A percentile compares a stretch with the other conserved stretches of the same genome.
Evolutionary conservation across 163 green algal species (phyloP).

Genomic region (Scenedesmus sp.): DNA sequence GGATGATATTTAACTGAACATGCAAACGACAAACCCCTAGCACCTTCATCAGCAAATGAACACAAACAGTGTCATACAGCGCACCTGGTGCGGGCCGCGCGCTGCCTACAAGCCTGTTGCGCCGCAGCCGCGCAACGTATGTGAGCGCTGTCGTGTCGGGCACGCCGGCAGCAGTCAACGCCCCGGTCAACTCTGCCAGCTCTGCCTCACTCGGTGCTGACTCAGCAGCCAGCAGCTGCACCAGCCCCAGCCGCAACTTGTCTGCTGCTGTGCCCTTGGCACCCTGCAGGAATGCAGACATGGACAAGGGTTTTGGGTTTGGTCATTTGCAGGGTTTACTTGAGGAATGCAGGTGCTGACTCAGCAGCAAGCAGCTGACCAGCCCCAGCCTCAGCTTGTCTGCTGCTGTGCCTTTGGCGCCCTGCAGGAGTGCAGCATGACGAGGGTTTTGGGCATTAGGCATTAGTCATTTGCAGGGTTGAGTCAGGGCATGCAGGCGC

Average conservation of each 20-base stretch:
- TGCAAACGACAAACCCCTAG: neutral
- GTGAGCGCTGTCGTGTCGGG: conserved; percentile 81
- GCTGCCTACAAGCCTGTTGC: conserved; percentile 62
- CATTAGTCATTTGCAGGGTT: neutral
- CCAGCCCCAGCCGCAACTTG: conserved; percentile 92
- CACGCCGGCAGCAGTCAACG: conserved; percentile 70
- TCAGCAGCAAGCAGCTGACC: conserved; percentile 85
- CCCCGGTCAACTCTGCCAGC: conserved; percentile 69
- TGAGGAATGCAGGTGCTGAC: neutral
- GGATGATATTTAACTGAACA: neutral
- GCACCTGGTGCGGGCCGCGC: neutral
- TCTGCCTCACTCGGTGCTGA: conserved; percentile 70
- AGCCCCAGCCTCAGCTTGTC: conserved; percentile 96
- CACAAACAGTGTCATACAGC: neutral
- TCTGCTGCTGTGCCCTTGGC: conserved; percentile 81
- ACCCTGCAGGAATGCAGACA: conserved; percentile 44
- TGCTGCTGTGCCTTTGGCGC: conserved; percentile 71
- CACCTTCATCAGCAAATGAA: neutral
- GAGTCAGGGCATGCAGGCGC: neutral
- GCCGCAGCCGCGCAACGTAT: conserved; percentile 92
- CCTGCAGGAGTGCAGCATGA: conserved; percentile 53
- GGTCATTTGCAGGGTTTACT: neutral
- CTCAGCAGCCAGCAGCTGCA: conserved; percentile 85
- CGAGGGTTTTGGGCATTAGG: no score
- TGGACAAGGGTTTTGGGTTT: neutral